Conservation (phyloP, 2,329 filamentous ascomycete genomes). For the Fusarium agapanthi region DNA sequence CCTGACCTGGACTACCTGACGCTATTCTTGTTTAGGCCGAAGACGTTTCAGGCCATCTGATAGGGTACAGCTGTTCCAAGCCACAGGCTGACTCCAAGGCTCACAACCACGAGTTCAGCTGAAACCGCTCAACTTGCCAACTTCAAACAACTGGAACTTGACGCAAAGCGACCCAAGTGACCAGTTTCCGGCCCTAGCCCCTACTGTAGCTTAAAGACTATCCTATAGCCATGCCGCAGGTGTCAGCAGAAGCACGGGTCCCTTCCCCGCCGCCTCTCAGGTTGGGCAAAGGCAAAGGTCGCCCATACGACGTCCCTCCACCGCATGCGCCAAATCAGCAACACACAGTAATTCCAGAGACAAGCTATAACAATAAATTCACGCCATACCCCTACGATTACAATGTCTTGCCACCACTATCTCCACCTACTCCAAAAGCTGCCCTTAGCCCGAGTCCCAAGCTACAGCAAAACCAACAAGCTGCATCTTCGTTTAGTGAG, state of each 20-base stretch:
- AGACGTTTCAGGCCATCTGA: neutral
- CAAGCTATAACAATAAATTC: neutral
- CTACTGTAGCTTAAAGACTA: neutral
- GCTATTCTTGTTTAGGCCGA: neutral
- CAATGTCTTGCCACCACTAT: neutral
- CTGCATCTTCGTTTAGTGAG: neutral
- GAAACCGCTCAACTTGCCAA: neutral
- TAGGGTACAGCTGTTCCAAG: neutral
- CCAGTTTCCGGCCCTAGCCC: fast-evolving
- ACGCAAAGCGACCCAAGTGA: fast-evolving
- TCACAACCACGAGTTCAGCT: neutral
- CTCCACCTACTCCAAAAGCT: neutral
- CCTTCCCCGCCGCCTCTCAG: neutral
- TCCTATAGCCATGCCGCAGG: neutral
- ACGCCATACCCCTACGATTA: neutral
- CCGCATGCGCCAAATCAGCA: neutral
- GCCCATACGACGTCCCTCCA: neutral
- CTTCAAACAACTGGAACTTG: neutral
- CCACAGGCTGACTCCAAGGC: neutral
- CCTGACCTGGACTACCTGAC: neutral
- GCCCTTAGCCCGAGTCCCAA: neutral
- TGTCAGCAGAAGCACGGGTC: neutral
- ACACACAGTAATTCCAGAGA: neutral
- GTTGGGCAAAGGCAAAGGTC: neutral
- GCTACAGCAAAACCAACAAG: neutral